phyloP scores from a whole-genome alignment of 257 asterid species.

The Primulina tabacum region DNA sequence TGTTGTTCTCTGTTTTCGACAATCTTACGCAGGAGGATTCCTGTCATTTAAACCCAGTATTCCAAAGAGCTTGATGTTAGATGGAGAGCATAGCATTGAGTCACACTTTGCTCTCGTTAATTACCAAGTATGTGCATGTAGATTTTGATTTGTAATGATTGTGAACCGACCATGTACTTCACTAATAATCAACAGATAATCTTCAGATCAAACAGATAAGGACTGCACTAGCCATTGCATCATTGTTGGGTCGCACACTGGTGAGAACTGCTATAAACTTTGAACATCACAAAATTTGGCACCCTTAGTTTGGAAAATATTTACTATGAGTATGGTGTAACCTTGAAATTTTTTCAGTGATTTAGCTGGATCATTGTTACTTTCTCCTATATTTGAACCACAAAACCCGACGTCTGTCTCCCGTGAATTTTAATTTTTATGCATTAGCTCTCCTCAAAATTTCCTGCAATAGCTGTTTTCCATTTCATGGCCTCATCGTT shows the following conservation, averaged over 20 bases:
- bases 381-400: neutral
- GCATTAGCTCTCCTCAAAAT: slow-evolving; percentile 1
- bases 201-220: slow-evolving; percentile 92
- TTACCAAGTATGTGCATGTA: slow-evolving; percentile 68
- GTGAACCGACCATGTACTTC: slow-evolving; percentile 13
- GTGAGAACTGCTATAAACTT: slow-evolving; percentile 45
- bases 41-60: slow-evolving; percentile 79
- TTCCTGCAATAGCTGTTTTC: slow-evolving; percentile 1
- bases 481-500: slow-evolving; percentile 9
- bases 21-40: slow-evolving; percentile 74
- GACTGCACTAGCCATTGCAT: slow-evolving; percentile 92
- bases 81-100: slow-evolving; percentile 75
- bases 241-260: slow-evolving; percentile 83
- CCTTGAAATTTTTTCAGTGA: neutral
- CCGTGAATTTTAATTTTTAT: neutral
- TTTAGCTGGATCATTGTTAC: neutral
- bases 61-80: slow-evolving; percentile 87
- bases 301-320: slow-evolving; percentile 2
- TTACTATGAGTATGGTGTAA: neutral
- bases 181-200: slow-evolving; percentile 26
- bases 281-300: slow-evolving; percentile 17
- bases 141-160: slow-evolving; percentile 16
- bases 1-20: slow-evolving; percentile 19
- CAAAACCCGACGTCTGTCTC: neutral
- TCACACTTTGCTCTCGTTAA: slow-evolving; percentile 91